Evolutionary conservation across 768 basidiomycete genomes (phyloP).

Genomic region (Crassisporium funariophilum): DNA sequence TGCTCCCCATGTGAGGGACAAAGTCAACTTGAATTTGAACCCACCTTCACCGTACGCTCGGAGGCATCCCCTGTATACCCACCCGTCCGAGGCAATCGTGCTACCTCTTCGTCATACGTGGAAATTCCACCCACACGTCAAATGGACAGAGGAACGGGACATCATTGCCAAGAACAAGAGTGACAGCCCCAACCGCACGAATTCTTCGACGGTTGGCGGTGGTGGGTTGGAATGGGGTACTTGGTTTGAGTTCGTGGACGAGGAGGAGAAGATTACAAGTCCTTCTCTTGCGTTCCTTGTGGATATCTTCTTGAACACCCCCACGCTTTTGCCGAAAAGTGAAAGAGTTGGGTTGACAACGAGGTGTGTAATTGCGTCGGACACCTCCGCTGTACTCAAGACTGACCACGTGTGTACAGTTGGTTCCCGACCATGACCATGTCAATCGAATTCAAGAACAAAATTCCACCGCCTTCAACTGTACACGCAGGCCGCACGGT

Average conservation of each 20-base stretch:
- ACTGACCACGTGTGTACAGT: slow-evolving; percentile 34
- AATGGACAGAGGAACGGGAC: slow-evolving; percentile 42
- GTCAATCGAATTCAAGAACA: slow-evolving; percentile 63
- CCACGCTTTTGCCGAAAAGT: slow-evolving; percentile 46
- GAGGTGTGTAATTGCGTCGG: slow-evolving; percentile 24
- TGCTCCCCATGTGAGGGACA: slow-evolving; percentile 28
- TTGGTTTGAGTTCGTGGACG: slow-evolving; percentile 52
- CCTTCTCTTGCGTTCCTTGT: slow-evolving; percentile 57
- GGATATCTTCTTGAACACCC: slow-evolving; percentile 53
- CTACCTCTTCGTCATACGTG: slow-evolving; percentile 29
- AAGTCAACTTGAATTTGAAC: slow-evolving; percentile 34
- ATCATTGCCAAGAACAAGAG: slow-evolving; percentile 41
- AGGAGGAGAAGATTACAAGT: slow-evolving; percentile 45
- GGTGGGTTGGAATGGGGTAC: slow-evolving; percentile 60
- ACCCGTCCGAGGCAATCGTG: slow-evolving; percentile 45
- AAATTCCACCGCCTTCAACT: slow-evolving; percentile 46
- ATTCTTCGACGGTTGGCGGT: slow-evolving; percentile 45
- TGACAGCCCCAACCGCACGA: slow-evolving; percentile 39
- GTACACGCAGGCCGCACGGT: slow-evolving; percentile 53
- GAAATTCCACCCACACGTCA: slow-evolving; percentile 36
- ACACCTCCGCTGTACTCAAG: neutral
- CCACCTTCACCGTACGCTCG: slow-evolving; percentile 62
- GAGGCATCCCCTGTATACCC: slow-evolving; percentile 55
- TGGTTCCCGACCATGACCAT: slow-evolving; percentile 69
- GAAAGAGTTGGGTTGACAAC: slow-evolving; percentile 39